These are phyloP conservation scores for Hypericum androsaemum DNA, from an alignment of 345 rosid genomes.

Conservation along the genomic window DNA sequence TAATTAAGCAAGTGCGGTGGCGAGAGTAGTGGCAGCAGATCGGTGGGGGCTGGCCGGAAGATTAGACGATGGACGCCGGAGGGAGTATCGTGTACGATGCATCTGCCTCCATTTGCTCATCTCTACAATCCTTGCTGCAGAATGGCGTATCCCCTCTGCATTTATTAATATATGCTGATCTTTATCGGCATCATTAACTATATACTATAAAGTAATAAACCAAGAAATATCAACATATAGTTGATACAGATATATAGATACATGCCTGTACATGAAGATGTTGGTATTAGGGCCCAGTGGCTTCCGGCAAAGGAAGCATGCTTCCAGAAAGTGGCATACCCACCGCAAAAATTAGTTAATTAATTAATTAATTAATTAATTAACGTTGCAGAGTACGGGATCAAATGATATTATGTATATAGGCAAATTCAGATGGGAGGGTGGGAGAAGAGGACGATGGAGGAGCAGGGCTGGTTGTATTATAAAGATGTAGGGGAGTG, in stretches of 20 bases:
- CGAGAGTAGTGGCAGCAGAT: too few species aligned
- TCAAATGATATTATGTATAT: not conserved
- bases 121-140: conserved; percentile 73
- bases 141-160: conserved; percentile 67
- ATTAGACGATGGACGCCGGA: too few species aligned
- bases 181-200: not conserved
- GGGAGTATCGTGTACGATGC: too few species aligned
- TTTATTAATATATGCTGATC: not conserved
- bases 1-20: too few species aligned
- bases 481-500: not conserved
- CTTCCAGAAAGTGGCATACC: conserved; percentile 47
- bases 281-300: conserved; percentile 52
- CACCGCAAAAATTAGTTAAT: conserved; percentile 21
- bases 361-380: too few species aligned
- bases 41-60: too few species aligned
- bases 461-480: not conserved
- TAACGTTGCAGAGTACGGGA: too few species aligned
- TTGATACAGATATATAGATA: not conserved
- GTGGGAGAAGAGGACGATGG: not conserved
- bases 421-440: not conserved
- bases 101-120: conserved; percentile 69
- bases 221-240: not conserved
- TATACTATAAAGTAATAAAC: not conserved
- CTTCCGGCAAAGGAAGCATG: conserved; percentile 63
- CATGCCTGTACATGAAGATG: conserved; percentile 89